These are phyloP conservation scores for Leucocoprinus sp. DNA, from an alignment of 768 basidiomycete genomes.

Conservation along the genomic window DNA sequence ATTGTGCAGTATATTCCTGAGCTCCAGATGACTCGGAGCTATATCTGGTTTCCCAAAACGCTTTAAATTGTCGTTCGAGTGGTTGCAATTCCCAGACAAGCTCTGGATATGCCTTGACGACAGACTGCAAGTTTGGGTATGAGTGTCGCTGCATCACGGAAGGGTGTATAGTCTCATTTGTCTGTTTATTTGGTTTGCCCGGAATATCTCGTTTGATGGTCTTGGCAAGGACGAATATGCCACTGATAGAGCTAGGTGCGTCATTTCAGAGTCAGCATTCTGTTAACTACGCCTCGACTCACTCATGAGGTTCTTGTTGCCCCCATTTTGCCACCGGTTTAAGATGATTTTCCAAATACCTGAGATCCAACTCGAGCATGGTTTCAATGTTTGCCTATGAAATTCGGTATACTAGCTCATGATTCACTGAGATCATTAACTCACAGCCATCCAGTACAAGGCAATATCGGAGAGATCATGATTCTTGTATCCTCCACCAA, in stretches of 20 bases:
- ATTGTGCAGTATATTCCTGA: slow-evolving; percentile 13
- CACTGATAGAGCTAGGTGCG: slow-evolving; percentile 38
- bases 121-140: slow-evolving; percentile 24
- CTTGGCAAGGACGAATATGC: slow-evolving; percentile 43
- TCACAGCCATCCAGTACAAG: slow-evolving; percentile 58
- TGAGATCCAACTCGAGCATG: slow-evolving; percentile 46
- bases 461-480: slow-evolving; percentile 65
- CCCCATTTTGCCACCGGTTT: slow-evolving; percentile 56
- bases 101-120: slow-evolving; percentile 32
- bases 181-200: slow-evolving; percentile 30
- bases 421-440: background rate
- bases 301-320: slow-evolving; percentile 55
- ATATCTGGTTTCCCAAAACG: slow-evolving; percentile 33
- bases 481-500: slow-evolving; percentile 60
- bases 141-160: slow-evolving; percentile 44
- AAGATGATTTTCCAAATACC: slow-evolving; percentile 42
- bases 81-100: slow-evolving; percentile 37
- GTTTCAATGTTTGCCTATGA: slow-evolving; percentile 47
- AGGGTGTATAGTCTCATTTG: slow-evolving; percentile 54
- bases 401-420: background rate
- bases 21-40: slow-evolving; percentile 20
- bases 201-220: slow-evolving; percentile 42
- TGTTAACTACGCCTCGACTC: slow-evolving; percentile 18
- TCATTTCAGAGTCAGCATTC: background rate
- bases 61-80: slow-evolving; percentile 44